Evolutionary conservation across 1,284 basidiomycete species (phyloP), one percentile per base, ranked within the genome.

Genomic region (Macrocybe sp.): DNA sequence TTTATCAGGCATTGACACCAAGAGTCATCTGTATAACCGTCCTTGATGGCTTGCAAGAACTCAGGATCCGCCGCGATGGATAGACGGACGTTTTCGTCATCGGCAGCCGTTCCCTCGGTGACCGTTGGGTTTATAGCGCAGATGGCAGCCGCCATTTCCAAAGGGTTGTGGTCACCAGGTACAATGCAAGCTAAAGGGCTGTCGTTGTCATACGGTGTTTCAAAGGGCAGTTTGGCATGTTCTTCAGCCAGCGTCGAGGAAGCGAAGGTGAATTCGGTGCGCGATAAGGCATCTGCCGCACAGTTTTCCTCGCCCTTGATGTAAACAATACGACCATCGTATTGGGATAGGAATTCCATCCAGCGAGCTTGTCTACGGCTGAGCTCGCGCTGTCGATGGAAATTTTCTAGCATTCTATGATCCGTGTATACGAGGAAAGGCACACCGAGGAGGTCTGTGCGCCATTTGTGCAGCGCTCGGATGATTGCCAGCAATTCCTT

Each of bases 401-500:
- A 38, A 41, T 65, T 59, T 3, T 63, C 56, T 0, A 72, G 48
- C 0, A 62, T 61, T 12, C 67, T 65, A 33, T 75, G 68, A 45
- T 75, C 69, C 0, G 65, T 73, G 4, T 60, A 45, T 60, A 69
- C 65, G 0, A 34, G 44, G 32, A 74, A 73, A 0, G 46, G 37
- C 0, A 38, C 41, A 0, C 71, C 70, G 7, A 62, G 56, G 1
- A 70, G 52, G 4, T 67, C 58, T 43, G 66, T 54, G 0, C 52
- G 30, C 44, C 67, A 59, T 2, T 60, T 10, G 14, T 66, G 52
- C 54, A 72, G 62, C 2, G 68, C 55, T 44, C 68, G 63, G 1
- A 70, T 49, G 0, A 66, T 62, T 0, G 63, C 69, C 0, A 72
- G 42, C 53, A 68, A 57, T 41, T 72, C 67, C 4, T 63, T 61